Conservation (phyloP, 2,329 filamentous ascomycete species). For the Beauveria varroae region DNA sequence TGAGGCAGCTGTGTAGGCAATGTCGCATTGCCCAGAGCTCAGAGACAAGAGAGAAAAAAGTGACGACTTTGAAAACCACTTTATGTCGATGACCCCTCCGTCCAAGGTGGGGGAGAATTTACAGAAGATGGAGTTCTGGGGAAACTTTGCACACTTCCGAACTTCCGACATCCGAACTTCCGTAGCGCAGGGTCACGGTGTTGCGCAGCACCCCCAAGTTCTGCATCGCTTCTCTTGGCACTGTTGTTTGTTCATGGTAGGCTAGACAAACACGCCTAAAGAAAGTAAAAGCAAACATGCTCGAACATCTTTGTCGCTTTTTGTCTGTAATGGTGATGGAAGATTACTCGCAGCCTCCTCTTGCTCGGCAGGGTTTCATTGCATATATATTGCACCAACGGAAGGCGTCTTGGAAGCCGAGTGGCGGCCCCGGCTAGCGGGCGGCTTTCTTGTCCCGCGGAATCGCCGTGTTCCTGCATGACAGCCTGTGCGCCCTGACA, state of each 20-base stretch:
- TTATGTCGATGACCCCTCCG: conserved; percentile 20
- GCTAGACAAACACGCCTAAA: too few relatives aligned
- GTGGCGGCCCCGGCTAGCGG: too few relatives aligned
- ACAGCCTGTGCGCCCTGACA: too few relatives aligned
- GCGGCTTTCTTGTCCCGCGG: not conserved
- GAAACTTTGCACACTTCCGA: not conserved
- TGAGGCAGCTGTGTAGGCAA: not conserved
- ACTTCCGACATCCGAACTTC: conserved; percentile 8
- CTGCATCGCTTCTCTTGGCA: too few relatives aligned
- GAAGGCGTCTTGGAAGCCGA: too few relatives aligned
- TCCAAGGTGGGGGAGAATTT: conserved; percentile 6
- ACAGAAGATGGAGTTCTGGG: not conserved
- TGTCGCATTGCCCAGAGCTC: not conserved
- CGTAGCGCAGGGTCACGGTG: not conserved
- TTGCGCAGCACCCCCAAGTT: too few relatives aligned
- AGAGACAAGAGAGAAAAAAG: not conserved
- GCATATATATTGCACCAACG: not conserved
- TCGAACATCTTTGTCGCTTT: too few relatives aligned
- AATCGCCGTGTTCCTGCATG: too few relatives aligned
- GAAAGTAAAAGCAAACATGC: too few relatives aligned
- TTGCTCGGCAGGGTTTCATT: not conserved
- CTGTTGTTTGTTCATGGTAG: too few relatives aligned
- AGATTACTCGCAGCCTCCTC: too few relatives aligned
- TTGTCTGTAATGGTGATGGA: too few relatives aligned
- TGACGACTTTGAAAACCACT: conserved; percentile 8